These are phyloP conservation scores for Aspergillus steynii DNA, from an alignment of 495 filamentous ascomycete species.

Conservation along the genomic window DNA sequence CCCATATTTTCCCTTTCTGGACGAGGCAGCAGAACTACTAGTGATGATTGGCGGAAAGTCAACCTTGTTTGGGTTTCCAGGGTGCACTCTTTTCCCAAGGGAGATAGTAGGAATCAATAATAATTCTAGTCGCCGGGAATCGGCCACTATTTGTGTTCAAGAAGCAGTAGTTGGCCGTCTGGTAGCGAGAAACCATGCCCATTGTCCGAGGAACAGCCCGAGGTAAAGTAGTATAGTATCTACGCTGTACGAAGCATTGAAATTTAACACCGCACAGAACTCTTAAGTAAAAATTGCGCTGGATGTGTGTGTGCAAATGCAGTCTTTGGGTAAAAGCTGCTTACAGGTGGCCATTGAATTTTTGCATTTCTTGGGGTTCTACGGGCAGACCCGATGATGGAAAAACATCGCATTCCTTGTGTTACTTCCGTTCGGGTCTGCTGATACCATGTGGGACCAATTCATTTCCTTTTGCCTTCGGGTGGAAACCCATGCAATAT, in stretches of 20 bases:
- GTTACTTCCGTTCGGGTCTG: not conserved
- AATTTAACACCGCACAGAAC: no score
- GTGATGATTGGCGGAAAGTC: not conserved
- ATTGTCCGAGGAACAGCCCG: no score
- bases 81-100: no score
- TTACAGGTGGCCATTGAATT: not conserved
- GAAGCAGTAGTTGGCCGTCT: not conserved
- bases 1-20: not conserved
- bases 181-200: no score
- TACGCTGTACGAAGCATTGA: no score
- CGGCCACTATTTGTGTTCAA: not conserved
- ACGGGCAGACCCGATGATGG: not conserved
- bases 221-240: no score
- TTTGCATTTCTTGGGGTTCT: not conserved
- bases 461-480: not conserved
- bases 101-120: not conserved
- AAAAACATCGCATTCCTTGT: not conserved
- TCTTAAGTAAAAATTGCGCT: no score
- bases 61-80: not conserved
- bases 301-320: no score
- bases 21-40: not conserved
- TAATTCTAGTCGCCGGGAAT: not conserved
- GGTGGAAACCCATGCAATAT: not conserved
- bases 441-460: not conserved
- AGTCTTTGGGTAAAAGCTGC: no score